phyloP scores from a whole-genome alignment of 371 early-diverging fungal genomes.

The Mycotypha africana region DNA sequence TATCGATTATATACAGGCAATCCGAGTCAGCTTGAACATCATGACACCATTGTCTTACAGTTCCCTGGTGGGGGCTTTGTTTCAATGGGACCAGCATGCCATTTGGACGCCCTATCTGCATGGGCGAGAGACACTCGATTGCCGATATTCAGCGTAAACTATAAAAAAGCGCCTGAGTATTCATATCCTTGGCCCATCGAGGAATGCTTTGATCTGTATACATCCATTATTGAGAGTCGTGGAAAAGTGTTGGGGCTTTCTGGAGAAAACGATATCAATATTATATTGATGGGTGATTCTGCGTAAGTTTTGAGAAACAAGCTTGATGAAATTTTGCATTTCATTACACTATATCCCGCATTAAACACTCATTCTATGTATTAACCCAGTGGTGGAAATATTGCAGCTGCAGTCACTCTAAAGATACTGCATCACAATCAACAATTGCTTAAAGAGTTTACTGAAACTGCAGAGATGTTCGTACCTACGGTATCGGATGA shows the following conservation, averaged over 20 bases:
- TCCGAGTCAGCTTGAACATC: conserved; percentile 27
- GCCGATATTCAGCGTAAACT: conserved; percentile 81
- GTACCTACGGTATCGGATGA: not conserved
- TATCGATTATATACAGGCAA: conserved; percentile 48
- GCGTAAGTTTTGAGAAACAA: conserved; percentile 58
- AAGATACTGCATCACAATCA: conserved; percentile 59
- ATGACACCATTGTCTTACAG: conserved; percentile 62
- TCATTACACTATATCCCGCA: too few relatives aligned
- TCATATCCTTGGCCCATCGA: conserved; percentile 92
- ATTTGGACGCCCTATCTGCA: conserved; percentile 62
- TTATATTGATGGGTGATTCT: conserved; percentile 89
- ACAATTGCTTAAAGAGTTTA: conserved; percentile 16
- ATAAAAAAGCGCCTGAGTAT: conserved; percentile 93
- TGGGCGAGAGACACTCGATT: conserved; percentile 66
- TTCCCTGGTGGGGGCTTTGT: conserved; percentile 89
- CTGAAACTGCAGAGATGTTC: too few relatives aligned
- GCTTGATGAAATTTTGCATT: too few relatives aligned
- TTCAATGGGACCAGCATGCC: conserved; percentile 75
- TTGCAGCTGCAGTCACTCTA: conserved; percentile 62
- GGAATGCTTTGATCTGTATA: conserved; percentile 91
- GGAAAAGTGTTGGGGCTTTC: conserved; percentile 64
- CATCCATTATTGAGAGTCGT: conserved; percentile 53
- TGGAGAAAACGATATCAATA: conserved; percentile 48
- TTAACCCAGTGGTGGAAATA: conserved; percentile 71
- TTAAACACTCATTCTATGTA: too few relatives aligned